phyloP scores from a whole-genome alignment of 371 early-diverging fungal species.

The Apophysomyces sp. region DNA sequence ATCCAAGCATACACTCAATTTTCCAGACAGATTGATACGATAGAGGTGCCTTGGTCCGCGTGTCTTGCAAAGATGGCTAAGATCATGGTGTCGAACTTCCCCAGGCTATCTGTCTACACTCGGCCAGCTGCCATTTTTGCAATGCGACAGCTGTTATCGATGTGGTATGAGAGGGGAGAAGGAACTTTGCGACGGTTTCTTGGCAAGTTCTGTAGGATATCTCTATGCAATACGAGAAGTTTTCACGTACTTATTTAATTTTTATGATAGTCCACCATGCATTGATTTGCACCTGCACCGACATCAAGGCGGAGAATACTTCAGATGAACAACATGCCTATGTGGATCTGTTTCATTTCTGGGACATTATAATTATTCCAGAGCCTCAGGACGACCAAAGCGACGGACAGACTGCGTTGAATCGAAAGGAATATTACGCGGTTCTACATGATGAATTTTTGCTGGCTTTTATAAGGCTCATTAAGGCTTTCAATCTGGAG shows the following conservation, averaged over 20 bases:
- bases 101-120: slow-evolving; percentile 36
- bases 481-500: slow-evolving; percentile 35
- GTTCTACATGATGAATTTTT: slow-evolving; percentile 39
- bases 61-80: slow-evolving; percentile 52
- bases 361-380: slow-evolving; percentile 24
- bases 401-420: background rate
- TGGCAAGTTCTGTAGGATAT: slow-evolving; percentile 45
- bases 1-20: slow-evolving; percentile 65
- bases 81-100: slow-evolving; percentile 41
- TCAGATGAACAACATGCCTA: slow-evolving; percentile 17
- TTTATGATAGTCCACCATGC: slow-evolving; percentile 55
- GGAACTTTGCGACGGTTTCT: slow-evolving; percentile 46
- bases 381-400: background rate
- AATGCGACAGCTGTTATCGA: slow-evolving; percentile 47
- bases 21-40: slow-evolving; percentile 40
- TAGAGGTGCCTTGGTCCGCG: slow-evolving; percentile 45
- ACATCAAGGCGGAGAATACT: slow-evolving; percentile 5
- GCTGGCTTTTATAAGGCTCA: slow-evolving; percentile 17
- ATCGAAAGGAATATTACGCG: background rate
- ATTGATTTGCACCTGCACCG: slow-evolving; percentile 54
- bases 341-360: slow-evolving; percentile 34
- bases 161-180: slow-evolving; percentile 51
- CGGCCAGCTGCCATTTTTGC: slow-evolving; percentile 44
- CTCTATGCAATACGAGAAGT: background rate
- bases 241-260: background rate